Conservation (phyloP, 176 grass and related monocot genomes). For the Zizania latifolia region DNA sequence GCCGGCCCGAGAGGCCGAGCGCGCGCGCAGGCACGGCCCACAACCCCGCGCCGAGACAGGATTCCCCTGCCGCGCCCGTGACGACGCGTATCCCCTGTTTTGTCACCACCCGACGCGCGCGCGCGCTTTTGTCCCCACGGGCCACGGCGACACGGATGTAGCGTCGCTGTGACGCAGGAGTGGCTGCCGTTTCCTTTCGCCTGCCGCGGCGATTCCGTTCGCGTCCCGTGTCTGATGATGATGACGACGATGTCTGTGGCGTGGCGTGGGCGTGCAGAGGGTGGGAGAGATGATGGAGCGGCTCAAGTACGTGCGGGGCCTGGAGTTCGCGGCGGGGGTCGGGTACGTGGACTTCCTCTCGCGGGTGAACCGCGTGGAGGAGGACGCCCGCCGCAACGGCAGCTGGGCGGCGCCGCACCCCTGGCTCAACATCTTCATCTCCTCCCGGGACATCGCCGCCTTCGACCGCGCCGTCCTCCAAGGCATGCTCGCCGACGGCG, state of each 20-base stretch:
- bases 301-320: slow-evolving; percentile 61
- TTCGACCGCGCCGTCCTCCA: slow-evolving; percentile 66
- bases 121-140: slow-evolving; percentile 1
- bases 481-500: slow-evolving; percentile 54
- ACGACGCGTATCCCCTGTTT: slow-evolving; percentile 30
- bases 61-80: slow-evolving; percentile 30
- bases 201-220: no score
- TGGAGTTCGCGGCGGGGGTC: slow-evolving; percentile 65
- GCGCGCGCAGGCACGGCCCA: no score
- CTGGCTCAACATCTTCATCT: slow-evolving; percentile 91
- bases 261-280: slow-evolving; percentile 18
- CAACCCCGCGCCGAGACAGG: slow-evolving; percentile 32
- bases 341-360: slow-evolving; percentile 84
- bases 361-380: slow-evolving; percentile 70
- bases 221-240: not conserved
- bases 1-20: no score
- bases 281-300: slow-evolving; percentile 35
- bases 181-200: no score
- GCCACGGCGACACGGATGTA: no score
- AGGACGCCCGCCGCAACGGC: slow-evolving; percentile 72
- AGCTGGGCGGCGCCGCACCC: slow-evolving; percentile 86
- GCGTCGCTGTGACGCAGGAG: not conserved
- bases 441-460: slow-evolving; percentile 47
- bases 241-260: not conserved
- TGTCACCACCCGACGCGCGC: not conserved